Conservation (phyloP, 2,329 filamentous ascomycete genomes). For the Thelonectria rubi region DNA sequence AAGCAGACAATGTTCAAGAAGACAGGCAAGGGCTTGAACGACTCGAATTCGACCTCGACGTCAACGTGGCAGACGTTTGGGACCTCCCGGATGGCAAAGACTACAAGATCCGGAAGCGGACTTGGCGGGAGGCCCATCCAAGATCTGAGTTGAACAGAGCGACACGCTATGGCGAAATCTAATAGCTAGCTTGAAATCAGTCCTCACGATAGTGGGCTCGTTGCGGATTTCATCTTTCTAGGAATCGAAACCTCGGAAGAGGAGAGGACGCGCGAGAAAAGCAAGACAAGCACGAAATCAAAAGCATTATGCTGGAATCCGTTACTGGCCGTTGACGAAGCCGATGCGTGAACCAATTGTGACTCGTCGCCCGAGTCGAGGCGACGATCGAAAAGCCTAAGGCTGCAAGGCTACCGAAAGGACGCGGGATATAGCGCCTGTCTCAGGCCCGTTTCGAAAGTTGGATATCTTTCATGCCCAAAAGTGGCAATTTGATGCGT, state of each 20-base stretch:
- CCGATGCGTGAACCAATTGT: slow-evolving; percentile 8
- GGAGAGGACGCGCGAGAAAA: slow-evolving; percentile 39
- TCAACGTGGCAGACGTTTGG: slow-evolving; percentile 40
- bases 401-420: neutral
- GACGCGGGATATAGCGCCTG: neutral
- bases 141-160: slow-evolving; percentile 46
- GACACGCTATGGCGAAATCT: slow-evolving; percentile 49
- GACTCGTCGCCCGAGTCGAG: slow-evolving; percentile 1
- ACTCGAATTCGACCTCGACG: slow-evolving; percentile 42
- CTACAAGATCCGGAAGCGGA: slow-evolving; percentile 41
- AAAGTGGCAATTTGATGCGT: slow-evolving; percentile 5
- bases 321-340: slow-evolving; percentile 8
- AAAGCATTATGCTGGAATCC: slow-evolving; percentile 43
- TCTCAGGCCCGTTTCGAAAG: neutral
- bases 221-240: slow-evolving; percentile 37
- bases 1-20: slow-evolving; percentile 30
- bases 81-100: slow-evolving; percentile 35
- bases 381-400: slow-evolving; percentile 3
- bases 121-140: slow-evolving; percentile 34
- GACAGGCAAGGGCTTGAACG: slow-evolving; percentile 41
- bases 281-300: slow-evolving; percentile 46
- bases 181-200: slow-evolving; percentile 49
- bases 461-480: neutral
- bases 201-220: slow-evolving; percentile 45
- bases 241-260: slow-evolving; percentile 40